A percentile compares a stretch with the other conserved stretches of the same genome.
Evolutionary conservation across 2,329 filamentous ascomycete species (phyloP).

Genomic region (Aspergillus persii): DNA sequence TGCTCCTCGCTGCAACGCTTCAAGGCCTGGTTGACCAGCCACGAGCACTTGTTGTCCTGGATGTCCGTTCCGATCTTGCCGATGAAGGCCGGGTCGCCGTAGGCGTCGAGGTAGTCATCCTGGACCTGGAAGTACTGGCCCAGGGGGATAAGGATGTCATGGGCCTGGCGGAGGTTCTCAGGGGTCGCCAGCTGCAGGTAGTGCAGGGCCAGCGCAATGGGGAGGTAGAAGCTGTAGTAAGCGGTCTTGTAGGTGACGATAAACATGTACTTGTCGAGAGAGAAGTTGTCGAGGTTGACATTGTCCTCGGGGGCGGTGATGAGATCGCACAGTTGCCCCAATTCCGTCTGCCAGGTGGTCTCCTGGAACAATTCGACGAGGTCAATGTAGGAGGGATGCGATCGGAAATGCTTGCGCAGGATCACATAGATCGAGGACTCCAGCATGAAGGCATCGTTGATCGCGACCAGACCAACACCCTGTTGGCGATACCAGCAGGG

Average conservation of each 20-base stretch:
- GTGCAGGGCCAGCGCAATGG: slow-evolving; percentile 85
- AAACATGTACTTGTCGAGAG: slow-evolving; percentile 86
- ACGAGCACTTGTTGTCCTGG: slow-evolving; percentile 99
- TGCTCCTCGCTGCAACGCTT: slow-evolving; percentile 78
- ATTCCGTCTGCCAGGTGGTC: slow-evolving; percentile 86
- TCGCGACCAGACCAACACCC: slow-evolving; percentile 89
- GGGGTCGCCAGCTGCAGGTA: slow-evolving; percentile 80
- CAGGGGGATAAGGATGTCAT: slow-evolving; percentile 92
- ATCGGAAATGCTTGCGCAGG: slow-evolving; percentile 89
- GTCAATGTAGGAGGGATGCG: slow-evolving; percentile 83
- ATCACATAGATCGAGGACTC: slow-evolving; percentile 87
- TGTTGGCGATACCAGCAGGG: slow-evolving; percentile 96
- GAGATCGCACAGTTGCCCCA: slow-evolving; percentile 91
- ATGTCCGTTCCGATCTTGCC: slow-evolving; percentile 99
- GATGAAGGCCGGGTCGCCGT: slow-evolving; percentile 85
- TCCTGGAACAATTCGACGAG: slow-evolving; percentile 97
- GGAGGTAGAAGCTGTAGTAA: slow-evolving; percentile 98
- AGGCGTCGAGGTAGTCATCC: slow-evolving; percentile 98
- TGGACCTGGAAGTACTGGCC: slow-evolving; percentile 99
- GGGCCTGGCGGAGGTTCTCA: slow-evolving; percentile 82
- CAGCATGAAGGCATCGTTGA: slow-evolving; percentile 98
- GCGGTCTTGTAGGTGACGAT: slow-evolving; percentile 99
- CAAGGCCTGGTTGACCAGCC: slow-evolving; percentile 94
- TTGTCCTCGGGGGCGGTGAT: slow-evolving; percentile 93
- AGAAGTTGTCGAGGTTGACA: slow-evolving; percentile 93